Conservation (phyloP, 257 asterid genomes). For the Rauvolfia tetraphylla region DNA sequence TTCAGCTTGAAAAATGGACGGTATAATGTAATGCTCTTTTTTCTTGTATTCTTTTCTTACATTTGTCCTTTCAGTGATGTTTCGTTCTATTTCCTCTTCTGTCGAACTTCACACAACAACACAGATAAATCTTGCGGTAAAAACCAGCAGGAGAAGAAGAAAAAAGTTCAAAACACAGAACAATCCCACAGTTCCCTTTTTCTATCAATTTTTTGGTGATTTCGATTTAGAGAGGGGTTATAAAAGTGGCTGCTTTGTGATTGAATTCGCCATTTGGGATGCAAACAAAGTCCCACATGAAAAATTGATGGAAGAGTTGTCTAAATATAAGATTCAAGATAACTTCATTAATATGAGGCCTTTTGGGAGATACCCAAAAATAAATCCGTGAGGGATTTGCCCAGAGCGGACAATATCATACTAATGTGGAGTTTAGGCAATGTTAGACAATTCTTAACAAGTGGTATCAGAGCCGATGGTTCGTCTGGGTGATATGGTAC, state of each 20-base stretch:
- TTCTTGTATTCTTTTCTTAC: slow-evolving; percentile 9
- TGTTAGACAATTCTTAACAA: too few species aligned
- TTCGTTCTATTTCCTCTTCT: not conserved
- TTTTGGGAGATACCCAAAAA: too few species aligned
- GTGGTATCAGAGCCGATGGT: too few species aligned
- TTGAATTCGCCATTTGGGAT: not conserved
- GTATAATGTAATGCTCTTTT: slow-evolving; percentile 66
- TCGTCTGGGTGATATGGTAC: too few species aligned
- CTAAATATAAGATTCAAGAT: too few species aligned
- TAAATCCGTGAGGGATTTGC: too few species aligned
- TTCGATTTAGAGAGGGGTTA: not conserved
- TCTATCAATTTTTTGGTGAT: not conserved
- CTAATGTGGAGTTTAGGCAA: too few species aligned
- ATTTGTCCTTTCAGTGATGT: not conserved
- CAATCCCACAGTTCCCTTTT: not conserved
- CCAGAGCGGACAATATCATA: too few species aligned
- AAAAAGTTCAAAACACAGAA: not conserved
- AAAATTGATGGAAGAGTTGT: too few species aligned
- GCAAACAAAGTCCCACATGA: too few species aligned
- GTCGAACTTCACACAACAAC: not conserved
- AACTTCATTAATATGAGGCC: too few species aligned
- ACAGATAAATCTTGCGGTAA: not conserved
- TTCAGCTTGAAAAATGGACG: slow-evolving; percentile 53
- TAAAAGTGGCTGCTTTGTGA: not conserved
- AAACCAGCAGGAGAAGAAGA: not conserved